These are phyloP conservation scores for Trichophyton simii DNA, from an alignment of 2,329 filamentous ascomycete genomes.

Conservation along the genomic window DNA sequence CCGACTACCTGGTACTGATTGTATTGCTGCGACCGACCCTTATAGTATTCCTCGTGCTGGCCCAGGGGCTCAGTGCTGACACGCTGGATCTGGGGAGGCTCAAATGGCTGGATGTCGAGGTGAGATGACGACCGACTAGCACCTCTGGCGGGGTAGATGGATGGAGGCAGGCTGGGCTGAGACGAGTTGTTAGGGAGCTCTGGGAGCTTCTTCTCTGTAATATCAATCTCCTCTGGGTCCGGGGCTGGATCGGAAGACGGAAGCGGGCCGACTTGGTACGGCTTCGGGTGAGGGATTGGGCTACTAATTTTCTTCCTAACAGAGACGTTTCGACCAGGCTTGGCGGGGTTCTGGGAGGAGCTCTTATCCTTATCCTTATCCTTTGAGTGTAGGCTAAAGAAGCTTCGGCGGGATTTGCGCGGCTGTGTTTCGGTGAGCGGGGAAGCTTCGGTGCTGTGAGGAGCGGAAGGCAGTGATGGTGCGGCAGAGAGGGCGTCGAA, in stretches of 20 bases:
- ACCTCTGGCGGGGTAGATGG: constrained; percentile 12
- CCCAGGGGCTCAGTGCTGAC: constrained; percentile 14
- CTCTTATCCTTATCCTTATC: constrained; percentile 9
- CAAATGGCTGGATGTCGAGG: constrained; percentile 12
- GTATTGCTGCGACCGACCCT: constrained; percentile 14
- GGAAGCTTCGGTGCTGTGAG: constrained; percentile 10
- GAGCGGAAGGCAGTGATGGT: constrained; percentile 7
- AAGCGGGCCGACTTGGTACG: not conserved
- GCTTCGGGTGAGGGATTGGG: constrained; percentile 8
- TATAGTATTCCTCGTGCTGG: constrained; percentile 14
- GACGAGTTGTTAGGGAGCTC: constrained; percentile 9
- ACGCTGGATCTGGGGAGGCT: constrained; percentile 14
- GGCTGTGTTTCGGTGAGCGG: constrained; percentile 10
- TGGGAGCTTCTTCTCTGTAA: constrained; percentile 3
- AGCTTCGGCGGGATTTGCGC: constrained; percentile 14
- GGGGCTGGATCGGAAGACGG: constrained; percentile 9
- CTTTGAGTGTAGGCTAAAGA: constrained; percentile 18
- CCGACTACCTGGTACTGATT: constrained; percentile 13
- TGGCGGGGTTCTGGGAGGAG: constrained; percentile 8
- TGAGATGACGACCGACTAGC: constrained; percentile 14
- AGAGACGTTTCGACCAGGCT: constrained; percentile 19
- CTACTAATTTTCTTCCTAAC: constrained; percentile 17
- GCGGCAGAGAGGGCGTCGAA: not conserved
- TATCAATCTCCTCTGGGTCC: constrained; percentile 8
- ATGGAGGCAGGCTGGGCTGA: constrained; percentile 6